A percentile compares a stretch with the other conserved stretches of the same genome.
These are phyloP conservation scores for Neoconidiobolus thromboides DNA, from an alignment of 371 early-diverging fungal species.

Conservation along the genomic window DNA sequence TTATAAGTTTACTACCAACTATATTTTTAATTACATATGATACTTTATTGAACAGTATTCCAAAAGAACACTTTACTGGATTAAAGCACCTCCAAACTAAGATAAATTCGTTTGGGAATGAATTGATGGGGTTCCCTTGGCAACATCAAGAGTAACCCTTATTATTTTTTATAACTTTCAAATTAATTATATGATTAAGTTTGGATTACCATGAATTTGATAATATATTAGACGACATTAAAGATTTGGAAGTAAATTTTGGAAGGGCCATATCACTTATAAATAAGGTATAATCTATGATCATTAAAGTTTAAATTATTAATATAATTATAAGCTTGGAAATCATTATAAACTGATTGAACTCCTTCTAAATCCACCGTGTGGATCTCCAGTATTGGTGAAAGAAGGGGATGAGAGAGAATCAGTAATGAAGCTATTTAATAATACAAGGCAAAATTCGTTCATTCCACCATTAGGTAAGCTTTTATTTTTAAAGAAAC, in stretches of 20 bases:
- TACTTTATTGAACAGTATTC: slow-evolving; percentile 25
- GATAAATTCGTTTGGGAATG: slow-evolving; percentile 22
- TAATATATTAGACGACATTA: slow-evolving; percentile 22
- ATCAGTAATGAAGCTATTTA: neutral
- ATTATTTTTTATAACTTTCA: slow-evolving; percentile 9
- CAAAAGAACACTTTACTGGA: slow-evolving; percentile 27
- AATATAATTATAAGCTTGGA: neutral
- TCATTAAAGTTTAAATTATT: neutral
- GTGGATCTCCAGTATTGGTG: neutral
- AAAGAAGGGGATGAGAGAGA: neutral
- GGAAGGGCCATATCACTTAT: slow-evolving; percentile 39
- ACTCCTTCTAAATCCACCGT: neutral
- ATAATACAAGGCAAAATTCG: neutral
- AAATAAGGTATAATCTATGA: slow-evolving; percentile 17
- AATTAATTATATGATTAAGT: slow-evolving; percentile 12
- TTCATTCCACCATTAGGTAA: neutral
- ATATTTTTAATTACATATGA: slow-evolving; percentile 55
- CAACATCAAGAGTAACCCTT: slow-evolving; percentile 19
- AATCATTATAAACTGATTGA: neutral
- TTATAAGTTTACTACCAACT: slow-evolving; percentile 42
- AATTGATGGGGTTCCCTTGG: slow-evolving; percentile 22
- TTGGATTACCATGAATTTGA: slow-evolving; percentile 18
- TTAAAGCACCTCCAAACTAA: slow-evolving; percentile 20
- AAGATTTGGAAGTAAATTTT: slow-evolving; percentile 32
- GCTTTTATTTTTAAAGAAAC: neutral